Base-by-base conservation (phyloP, 75 land plant species). In the Adiantum capillusveneris region DNA sequence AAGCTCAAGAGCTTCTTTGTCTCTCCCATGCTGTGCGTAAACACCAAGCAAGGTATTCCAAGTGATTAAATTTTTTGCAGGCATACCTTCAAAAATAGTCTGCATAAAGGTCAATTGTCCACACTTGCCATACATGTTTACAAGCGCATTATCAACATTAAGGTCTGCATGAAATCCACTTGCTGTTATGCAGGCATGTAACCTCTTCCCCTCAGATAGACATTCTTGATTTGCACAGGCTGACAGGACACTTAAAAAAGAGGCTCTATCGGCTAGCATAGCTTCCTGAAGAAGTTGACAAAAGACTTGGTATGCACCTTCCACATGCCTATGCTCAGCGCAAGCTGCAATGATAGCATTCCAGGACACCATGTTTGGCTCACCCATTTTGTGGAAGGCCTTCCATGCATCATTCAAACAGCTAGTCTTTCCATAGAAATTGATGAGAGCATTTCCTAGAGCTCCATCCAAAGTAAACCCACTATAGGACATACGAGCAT, bases 341-440 rank as follows among this genome's bases (percentile, higher is more conserved):
- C 12, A 54, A 14, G 41, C 71, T 62, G 57, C 44, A 25, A 67
- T 26, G 13, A 65, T 56, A 11, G 67, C 43, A 55, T 41, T 56
- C 59, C 67, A 65, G n/a, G 46, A 37, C 31, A 65, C 67, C 1
- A 74, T 51, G 53, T 72, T 68, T 39, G 11, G 53, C 36, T 62
- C 73, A 6, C 55, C 57, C 73, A 72, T 72, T 37, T 39, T 20
- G 29, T 67, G 50, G 34, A 83, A 83, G 19, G 72, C 21, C 14
- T 44, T 26, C 3, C 41, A 43, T 14, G 82, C 79, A 14, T 75
- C 73, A n/a, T 72, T 70, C n/a, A 82, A 58, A 22, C 11, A n/a
- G 13, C 79, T 73, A 45, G 29, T 5, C 31, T 57, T 55, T 24
- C 36, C 57, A 49, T 74, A 74, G 29, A 67, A 53, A 56, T 51